Percentiles rank a stretch among this genome's conserved stretches.
Evolutionary conservation across 2,329 filamentous ascomycete genomes (phyloP).

Genomic region (Sordariomycetes sp.): DNA sequence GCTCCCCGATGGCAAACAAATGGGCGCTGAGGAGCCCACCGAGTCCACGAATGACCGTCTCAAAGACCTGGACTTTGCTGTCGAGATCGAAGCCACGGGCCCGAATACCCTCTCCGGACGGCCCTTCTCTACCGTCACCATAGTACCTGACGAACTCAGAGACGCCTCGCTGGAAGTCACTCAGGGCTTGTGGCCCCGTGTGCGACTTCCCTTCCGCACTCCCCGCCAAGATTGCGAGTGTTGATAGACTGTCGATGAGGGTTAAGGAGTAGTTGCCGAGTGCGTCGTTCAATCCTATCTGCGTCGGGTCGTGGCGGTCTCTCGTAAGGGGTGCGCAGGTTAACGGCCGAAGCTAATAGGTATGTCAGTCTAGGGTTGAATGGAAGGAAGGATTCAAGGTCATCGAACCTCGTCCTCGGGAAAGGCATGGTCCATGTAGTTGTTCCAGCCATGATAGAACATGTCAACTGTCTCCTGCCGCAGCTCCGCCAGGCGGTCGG

Average conservation of each 20-base stretch:
- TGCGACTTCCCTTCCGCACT: conserved; percentile 38
- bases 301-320: conserved; percentile 67
- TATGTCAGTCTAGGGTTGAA: neutral
- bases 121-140: conserved; percentile 68
- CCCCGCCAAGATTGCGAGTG: conserved; percentile 84
- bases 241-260: conserved; percentile 89
- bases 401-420: conserved; percentile 74
- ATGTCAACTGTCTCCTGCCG: conserved; percentile 60
- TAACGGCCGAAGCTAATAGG: conserved; percentile 64
- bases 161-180: conserved; percentile 74
- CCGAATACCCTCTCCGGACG: conserved; percentile 60
- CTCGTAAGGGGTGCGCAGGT: conserved; percentile 78
- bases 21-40: conserved; percentile 89
- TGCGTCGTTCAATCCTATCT: conserved; percentile 88
- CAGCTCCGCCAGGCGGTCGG: conserved; percentile 44
- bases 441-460: conserved; percentile 95
- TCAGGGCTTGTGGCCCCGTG: conserved; percentile 41
- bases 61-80: conserved; percentile 97
- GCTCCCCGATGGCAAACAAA: conserved; percentile 80
- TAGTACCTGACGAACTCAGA: conserved; percentile 70
- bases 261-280: conserved; percentile 96
- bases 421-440: conserved; percentile 90
- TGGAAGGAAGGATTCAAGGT: neutral
- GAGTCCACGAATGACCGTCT: conserved; percentile 89
- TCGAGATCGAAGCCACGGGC: conserved; percentile 85